These are phyloP conservation scores for Suillus subluteus DNA, from an alignment of 768 basidiomycete species.

Conservation along the genomic window DNA sequence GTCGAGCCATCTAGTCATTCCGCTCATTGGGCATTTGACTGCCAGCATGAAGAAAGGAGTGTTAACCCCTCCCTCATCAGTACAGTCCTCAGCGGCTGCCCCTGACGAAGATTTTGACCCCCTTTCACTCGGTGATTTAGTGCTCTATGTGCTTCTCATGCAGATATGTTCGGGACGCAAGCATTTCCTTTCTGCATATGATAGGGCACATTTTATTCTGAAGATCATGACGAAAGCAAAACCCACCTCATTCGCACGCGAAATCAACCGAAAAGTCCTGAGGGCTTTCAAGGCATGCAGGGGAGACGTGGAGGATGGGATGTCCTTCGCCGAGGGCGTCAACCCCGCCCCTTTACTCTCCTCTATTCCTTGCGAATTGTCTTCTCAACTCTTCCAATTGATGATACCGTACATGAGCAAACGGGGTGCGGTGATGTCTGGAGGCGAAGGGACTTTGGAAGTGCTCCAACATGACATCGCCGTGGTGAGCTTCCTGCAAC, in stretches of 20 bases:
- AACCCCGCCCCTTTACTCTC: too few relatives aligned
- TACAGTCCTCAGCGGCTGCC: too few relatives aligned
- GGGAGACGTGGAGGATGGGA: background rate
- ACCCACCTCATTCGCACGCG: background rate
- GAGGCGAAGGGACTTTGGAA: too few relatives aligned
- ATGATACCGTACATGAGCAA: too few relatives aligned
- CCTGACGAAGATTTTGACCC: too few relatives aligned
- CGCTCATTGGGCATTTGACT: background rate
- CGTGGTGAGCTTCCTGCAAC: background rate
- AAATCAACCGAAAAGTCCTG: background rate
- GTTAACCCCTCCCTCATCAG: background rate
- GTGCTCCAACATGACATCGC: too few relatives aligned
- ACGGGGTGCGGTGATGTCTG: too few relatives aligned
- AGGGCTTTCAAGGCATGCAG: background rate
- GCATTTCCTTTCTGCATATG: background rate
- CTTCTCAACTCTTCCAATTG: too few relatives aligned
- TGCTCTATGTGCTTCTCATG: too few relatives aligned
- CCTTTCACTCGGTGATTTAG: too few relatives aligned
- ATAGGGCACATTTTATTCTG: background rate
- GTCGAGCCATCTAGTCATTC: background rate
- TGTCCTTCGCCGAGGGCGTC: background rate
- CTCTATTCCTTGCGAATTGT: too few relatives aligned
- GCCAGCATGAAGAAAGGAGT: too few relatives aligned
- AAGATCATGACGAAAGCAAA: constrained; percentile 2
- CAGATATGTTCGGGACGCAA: background rate